These are phyloP conservation scores for Rosa persica DNA, from an alignment of 306 rosid genomes.

Conservation along the genomic window DNA sequence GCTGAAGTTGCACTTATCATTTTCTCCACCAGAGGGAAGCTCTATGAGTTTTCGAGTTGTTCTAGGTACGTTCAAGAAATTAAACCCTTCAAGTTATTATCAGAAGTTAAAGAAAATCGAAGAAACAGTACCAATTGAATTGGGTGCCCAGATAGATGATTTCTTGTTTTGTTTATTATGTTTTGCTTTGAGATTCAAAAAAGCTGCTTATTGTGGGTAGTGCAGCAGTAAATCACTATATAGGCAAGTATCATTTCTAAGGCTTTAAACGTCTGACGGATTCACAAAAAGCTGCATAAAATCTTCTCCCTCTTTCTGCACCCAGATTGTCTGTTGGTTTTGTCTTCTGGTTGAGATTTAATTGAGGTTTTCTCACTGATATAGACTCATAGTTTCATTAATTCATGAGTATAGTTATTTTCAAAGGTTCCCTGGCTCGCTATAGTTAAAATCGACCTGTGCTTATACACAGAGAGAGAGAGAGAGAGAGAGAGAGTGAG, in stretches of 20 bases:
- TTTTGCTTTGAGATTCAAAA: background rate
- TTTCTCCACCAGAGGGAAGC: constrained; percentile 86
- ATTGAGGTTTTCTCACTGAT: background rate
- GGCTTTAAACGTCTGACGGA: background rate
- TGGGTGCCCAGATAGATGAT: background rate
- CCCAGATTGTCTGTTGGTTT: background rate
- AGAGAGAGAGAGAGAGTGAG: too few relatives aligned
- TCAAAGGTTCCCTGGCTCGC: background rate
- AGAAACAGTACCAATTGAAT: background rate
- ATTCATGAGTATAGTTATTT: background rate
- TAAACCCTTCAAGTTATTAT: background rate
- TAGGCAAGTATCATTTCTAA: background rate
- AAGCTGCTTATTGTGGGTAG: background rate
- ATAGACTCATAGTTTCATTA: background rate
- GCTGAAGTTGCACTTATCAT: constrained; percentile 89
- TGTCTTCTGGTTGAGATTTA: background rate
- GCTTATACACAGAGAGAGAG: too few relatives aligned
- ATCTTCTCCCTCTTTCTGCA: background rate
- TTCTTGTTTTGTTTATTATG: background rate
- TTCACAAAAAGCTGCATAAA: background rate
- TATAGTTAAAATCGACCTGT: too few relatives aligned
- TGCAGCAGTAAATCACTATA: background rate
- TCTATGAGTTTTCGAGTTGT: constrained; percentile 75
- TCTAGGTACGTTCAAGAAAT: constrained; percentile 45
- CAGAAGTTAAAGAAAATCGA: background rate